Conservation (phyloP, 2,329 filamentous ascomycete species). For the Ophiostoma populinum region DNA sequence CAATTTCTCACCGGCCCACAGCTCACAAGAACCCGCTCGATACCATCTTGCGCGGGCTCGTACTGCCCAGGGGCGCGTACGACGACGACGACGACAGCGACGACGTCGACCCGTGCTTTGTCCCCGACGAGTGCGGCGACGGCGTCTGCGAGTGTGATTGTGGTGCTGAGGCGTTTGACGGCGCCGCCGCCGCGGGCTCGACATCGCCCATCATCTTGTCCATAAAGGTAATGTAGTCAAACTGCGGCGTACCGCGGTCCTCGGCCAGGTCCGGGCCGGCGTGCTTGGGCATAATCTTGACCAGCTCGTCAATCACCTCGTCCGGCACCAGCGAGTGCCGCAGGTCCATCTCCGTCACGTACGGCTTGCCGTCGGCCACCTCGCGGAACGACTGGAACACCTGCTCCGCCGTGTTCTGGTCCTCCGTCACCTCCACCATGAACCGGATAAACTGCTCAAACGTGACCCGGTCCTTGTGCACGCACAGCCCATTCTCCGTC, state of each 20-base stretch:
- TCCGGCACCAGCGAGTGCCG: slow-evolving; percentile 90
- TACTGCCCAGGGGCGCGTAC: slow-evolving; percentile 4
- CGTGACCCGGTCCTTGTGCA: slow-evolving; percentile 54
- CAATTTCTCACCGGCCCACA: too few relatives aligned
- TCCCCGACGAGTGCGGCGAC: not conserved
- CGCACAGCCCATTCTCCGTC: not conserved
- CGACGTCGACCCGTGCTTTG: slow-evolving; percentile 5
- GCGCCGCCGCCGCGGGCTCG: not conserved
- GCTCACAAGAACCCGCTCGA: not conserved
- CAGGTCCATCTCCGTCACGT: slow-evolving; percentile 94
- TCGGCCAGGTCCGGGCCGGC: slow-evolving; percentile 68
- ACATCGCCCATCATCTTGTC: slow-evolving; percentile 50
- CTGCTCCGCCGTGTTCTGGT: slow-evolving; percentile 96
- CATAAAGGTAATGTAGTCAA: slow-evolving; percentile 96
- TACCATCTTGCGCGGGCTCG: slow-evolving; percentile 4
- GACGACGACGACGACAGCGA: slow-evolving; percentile 6
- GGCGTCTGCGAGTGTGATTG: slow-evolving; percentile 1
- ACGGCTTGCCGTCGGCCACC: slow-evolving; percentile 95
- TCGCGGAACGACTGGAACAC: slow-evolving; percentile 96
- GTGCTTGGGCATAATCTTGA: slow-evolving; percentile 73
- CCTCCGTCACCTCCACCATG: slow-evolving; percentile 98
- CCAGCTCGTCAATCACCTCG: slow-evolving; percentile 85
- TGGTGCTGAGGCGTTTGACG: slow-evolving; percentile 1
- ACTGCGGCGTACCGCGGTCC: slow-evolving; percentile 73
- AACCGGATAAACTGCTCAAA: slow-evolving; percentile 99